Conservation (phyloP, 192 early-diverging fungal genomes). For the Coemansia sp. region DNA sequence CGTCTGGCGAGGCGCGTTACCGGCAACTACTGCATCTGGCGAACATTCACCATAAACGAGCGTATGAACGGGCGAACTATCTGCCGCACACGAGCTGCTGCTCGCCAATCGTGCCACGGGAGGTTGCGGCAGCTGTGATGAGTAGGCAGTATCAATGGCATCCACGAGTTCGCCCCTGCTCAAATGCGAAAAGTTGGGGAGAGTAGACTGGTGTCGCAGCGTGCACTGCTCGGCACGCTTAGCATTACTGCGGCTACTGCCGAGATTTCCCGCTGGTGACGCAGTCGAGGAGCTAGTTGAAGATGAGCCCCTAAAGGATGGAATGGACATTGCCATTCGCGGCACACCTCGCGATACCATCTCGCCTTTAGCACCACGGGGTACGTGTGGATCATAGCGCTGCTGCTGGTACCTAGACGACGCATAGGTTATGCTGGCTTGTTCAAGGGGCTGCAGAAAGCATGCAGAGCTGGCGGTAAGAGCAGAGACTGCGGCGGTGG, state of each 20-base stretch:
- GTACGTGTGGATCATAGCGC: constrained; percentile 37
- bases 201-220: constrained; percentile 44
- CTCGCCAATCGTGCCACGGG: constrained; percentile 44
- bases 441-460: constrained; percentile 47
- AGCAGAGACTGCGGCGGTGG: constrained; percentile 12
- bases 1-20: not conserved
- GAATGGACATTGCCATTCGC: constrained; percentile 32
- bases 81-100: constrained; percentile 19
- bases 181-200: constrained; percentile 18
- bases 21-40: not conserved
- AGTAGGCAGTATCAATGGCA: not conserved
- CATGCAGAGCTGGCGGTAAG: constrained; percentile 28
- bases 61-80: constrained; percentile 40
- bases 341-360: not conserved
- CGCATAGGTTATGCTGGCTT: constrained; percentile 25
- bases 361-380: not conserved
- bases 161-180: not conserved
- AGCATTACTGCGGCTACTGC: constrained; percentile 16
- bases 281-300: not conserved
- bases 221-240: constrained; percentile 7
- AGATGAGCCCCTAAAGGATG: constrained; percentile 22
- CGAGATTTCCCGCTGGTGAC: not conserved
- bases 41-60: constrained; percentile 30
- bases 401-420: constrained; percentile 47
- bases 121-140: constrained; percentile 10